Evolutionary conservation across 768 basidiomycete species (phyloP), one percentile per base, ranked within the genome.

Genomic region (Boletus eberwhitei): DNA sequence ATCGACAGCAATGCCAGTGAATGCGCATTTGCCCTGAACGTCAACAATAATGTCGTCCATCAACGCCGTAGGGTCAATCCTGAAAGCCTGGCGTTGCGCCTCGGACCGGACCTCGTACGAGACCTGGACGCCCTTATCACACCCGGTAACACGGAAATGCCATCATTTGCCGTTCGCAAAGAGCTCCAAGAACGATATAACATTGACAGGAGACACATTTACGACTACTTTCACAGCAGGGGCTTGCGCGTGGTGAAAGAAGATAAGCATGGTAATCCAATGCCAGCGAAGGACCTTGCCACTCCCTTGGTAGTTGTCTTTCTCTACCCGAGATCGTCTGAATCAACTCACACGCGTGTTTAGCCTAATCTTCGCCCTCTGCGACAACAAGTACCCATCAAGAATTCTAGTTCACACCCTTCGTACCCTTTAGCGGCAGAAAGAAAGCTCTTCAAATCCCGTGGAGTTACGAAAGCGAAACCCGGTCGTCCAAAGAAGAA

Each of bases 211-310:
- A 74, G 87, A 59, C 87, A 87, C 60, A 83, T 89, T 58, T 89
- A 89, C 64, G 87, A 89, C 69, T 88, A 88, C 68, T 88, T 87
- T 70, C 87, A 88, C 69, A 78, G 76, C 62, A 73, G 76, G 62
- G 80, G 84, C 37, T 63, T 85, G 56, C 82, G 84, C 29, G 84
- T 85, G 26, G 79, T 83, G 22, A 85, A 83, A 61, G 83, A 85
- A 63, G 83, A 84, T 59, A 83, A 80, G 59, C 79, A 82, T 52
- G 77, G 76, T 4, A 83, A 84, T 64, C 66, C 79, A 46, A 73
- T 75, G 48, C 14, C 53, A 5, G 50, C 45, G 6, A 71, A 55
- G 40, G 69, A 72, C 7, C 17, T 48, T 54, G 50, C 52, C 51
- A 52, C 49, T 14, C 40, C 52, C 11, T 36, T 71, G 66, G 68